Evolutionary conservation across 768 basidiomycete species (phyloP).

Genomic region (Collybia mongolica): DNA sequence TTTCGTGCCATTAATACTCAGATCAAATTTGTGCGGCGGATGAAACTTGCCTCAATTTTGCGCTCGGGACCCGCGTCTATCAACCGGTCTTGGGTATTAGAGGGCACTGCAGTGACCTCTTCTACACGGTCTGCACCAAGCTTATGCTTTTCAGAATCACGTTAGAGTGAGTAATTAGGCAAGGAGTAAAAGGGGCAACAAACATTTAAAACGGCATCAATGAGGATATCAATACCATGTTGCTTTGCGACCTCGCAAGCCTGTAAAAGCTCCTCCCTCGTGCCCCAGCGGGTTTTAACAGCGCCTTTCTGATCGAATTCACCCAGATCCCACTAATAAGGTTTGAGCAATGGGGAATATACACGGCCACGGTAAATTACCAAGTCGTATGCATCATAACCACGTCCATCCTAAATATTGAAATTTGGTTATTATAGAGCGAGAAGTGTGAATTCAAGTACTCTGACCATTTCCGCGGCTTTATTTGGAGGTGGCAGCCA

Average conservation of each 20-base stretch:
- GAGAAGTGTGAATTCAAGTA: background rate
- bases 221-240: slow-evolving; percentile 70
- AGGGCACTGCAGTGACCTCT: slow-evolving; percentile 65
- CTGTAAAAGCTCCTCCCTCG: slow-evolving; percentile 70
- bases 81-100: slow-evolving; percentile 66
- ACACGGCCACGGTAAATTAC: slow-evolving; percentile 35
- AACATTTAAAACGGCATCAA: slow-evolving; percentile 91
- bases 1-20: slow-evolving; percentile 1
- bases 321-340: slow-evolving; percentile 77
- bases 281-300: slow-evolving; percentile 81
- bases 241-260: slow-evolving; percentile 69
- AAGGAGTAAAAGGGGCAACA: slow-evolving; percentile 11
- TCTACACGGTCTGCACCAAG: slow-evolving; percentile 81
- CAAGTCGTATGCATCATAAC: slow-evolving; percentile 86
- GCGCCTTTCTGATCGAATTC: slow-evolving; percentile 80
- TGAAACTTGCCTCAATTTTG: slow-evolving; percentile 55
- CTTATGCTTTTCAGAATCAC: slow-evolving; percentile 56
- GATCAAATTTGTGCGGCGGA: background rate
- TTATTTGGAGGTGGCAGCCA: slow-evolving; percentile 88
- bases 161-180: slow-evolving; percentile 9
- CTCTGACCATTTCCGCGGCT: slow-evolving; percentile 52
- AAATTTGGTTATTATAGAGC: slow-evolving; percentile 1
- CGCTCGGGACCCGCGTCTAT: slow-evolving; percentile 55
- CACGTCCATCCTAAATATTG: slow-evolving; percentile 56
- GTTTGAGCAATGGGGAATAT: background rate